A percentile compares a stretch with the other conserved stretches of the same genome.
Conservation (phyloP, 2,329 filamentous ascomycete species). For the Trichoderma sp. region DNA sequence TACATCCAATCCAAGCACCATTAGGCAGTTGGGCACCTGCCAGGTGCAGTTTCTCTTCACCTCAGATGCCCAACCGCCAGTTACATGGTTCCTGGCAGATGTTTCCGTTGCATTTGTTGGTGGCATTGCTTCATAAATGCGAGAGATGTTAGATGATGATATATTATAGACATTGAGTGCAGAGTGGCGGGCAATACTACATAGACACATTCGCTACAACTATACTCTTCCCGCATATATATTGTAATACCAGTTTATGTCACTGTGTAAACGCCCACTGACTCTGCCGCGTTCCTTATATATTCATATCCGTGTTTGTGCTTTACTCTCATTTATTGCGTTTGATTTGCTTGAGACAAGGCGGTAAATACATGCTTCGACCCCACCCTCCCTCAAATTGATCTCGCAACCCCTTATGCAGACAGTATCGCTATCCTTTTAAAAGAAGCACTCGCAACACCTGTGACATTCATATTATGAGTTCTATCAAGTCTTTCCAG, state of each 20-base stretch:
- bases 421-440: background rate
- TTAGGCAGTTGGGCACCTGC: background rate
- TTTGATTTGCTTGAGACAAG: background rate
- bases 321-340: background rate
- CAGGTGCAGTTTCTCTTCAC: background rate
- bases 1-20: background rate
- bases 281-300: background rate
- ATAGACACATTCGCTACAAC: background rate
- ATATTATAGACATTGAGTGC: background rate
- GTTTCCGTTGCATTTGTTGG: background rate
- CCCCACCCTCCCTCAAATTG: background rate
- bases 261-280: background rate
- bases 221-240: background rate
- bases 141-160: no score
- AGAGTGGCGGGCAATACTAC: background rate
- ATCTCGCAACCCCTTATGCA: background rate
- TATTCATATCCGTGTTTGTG: background rate
- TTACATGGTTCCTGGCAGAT: background rate
- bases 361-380: background rate
- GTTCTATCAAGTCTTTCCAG: slow-evolving; percentile 22
- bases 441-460: background rate
- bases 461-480: background rate
- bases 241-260: background rate
- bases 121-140: no score
- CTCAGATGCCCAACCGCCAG: background rate